phyloP scores from a whole-genome alignment of 2,329 filamentous ascomycete species.

The Arthrobotrys musiformis region DNA sequence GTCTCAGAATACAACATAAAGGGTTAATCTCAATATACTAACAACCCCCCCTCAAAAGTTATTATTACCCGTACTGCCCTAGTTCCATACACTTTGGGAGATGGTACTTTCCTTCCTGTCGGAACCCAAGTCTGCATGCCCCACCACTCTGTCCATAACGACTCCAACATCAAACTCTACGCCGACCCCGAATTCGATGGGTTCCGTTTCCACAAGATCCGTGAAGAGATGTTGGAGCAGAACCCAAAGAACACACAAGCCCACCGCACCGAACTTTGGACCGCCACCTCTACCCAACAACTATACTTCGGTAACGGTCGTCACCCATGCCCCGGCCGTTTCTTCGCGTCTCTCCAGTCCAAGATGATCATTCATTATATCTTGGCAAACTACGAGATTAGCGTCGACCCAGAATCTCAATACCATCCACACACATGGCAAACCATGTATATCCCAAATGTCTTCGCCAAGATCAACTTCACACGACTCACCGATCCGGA shows the following conservation, averaged over 20 bases:
- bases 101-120: slow-evolving; percentile 47
- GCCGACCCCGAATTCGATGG: slow-evolving; percentile 40
- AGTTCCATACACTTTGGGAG: slow-evolving; percentile 33
- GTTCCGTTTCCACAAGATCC: slow-evolving; percentile 51
- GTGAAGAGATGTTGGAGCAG: slow-evolving; percentile 34
- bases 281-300: slow-evolving; percentile 45
- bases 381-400: slow-evolving; percentile 50
- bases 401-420: slow-evolving; percentile 8
- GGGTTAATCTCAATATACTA: neutral
- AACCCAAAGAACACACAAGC: slow-evolving; percentile 28
- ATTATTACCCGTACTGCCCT: slow-evolving; percentile 47
- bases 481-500: slow-evolving; percentile 43
- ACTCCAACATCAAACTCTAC: slow-evolving; percentile 31
- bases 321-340: slow-evolving; percentile 52
- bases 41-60: slow-evolving; percentile 7
- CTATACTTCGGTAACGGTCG: slow-evolving; percentile 53
- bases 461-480: slow-evolving; percentile 41
- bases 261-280: slow-evolving; percentile 46
- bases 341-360: slow-evolving; percentile 49
- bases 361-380: slow-evolving; percentile 53
- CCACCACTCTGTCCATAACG: slow-evolving; percentile 50
- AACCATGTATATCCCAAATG: slow-evolving; percentile 54
- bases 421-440: slow-evolving; percentile 43
- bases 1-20: neutral
- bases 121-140: slow-evolving; percentile 52